A percentile compares a stretch with the other conserved stretches of the same genome.
Conservation (phyloP, 2,329 filamentous ascomycete genomes). For the Aspergillus fumigatiaffinis region DNA sequence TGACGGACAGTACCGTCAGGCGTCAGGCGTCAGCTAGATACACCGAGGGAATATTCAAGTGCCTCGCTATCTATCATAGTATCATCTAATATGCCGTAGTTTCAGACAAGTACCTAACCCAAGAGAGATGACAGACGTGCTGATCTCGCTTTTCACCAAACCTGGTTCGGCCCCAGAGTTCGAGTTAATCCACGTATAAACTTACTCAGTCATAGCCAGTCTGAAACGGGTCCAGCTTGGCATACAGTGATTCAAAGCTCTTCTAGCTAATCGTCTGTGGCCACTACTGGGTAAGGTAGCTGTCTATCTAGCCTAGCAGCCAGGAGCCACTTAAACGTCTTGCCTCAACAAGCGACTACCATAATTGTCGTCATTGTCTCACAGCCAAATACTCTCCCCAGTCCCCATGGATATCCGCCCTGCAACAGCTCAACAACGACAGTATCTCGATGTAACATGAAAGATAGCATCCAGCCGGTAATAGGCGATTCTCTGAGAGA, state of each 20-base stretch:
- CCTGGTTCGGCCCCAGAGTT: not conserved
- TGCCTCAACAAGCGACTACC: not conserved
- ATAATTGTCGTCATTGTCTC: not conserved
- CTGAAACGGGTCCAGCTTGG: not conserved
- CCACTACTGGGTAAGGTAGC: not conserved
- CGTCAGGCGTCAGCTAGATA: too few species aligned
- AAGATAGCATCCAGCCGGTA: not conserved
- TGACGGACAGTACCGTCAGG: too few species aligned
- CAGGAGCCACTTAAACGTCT: too few species aligned
- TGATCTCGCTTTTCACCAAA: not conserved
- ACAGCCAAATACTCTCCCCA: not conserved
- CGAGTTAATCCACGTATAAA: not conserved
- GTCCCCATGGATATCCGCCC: not conserved
- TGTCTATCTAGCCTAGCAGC: not conserved
- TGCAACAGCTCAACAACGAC: not conserved
- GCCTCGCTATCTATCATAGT: not conserved
- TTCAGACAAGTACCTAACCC: not conserved
- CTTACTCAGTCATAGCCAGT: not conserved
- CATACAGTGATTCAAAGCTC: not conserved
- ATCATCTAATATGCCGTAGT: not conserved
- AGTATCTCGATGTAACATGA: not conserved
- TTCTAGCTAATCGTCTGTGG: not conserved
- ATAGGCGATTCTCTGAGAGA: not conserved
- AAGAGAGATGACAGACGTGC: not conserved
- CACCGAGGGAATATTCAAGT: not conserved